These are phyloP conservation scores for Taxillus chinensis DNA, from an alignment of 164 flowering plant genomes.

Conservation along the genomic window DNA sequence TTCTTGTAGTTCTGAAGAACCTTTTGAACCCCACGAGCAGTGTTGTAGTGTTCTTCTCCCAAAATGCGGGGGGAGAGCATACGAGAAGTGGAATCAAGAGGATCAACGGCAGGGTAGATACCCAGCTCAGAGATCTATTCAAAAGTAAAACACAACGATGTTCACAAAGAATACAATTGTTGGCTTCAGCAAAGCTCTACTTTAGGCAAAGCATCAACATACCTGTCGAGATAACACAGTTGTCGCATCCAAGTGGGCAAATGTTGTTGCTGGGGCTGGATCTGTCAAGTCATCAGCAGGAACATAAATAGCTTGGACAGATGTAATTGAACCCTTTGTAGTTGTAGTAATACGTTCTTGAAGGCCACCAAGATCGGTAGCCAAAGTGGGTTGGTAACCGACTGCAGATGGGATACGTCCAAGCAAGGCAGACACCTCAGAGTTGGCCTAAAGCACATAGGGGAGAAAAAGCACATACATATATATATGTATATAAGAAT, in stretches of 20 bases:
- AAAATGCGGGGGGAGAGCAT: conserved; percentile 91
- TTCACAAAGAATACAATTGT: background rate
- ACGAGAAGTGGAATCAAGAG: conserved; percentile 92
- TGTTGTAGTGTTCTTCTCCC: conserved; percentile 91
- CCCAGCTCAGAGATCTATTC: conserved; percentile 98
- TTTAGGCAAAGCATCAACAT: background rate
- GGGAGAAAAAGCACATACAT: background rate
- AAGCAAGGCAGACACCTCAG: conserved; percentile 96
- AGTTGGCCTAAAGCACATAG: conserved; percentile 68
- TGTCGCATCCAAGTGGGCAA: conserved; percentile 99
- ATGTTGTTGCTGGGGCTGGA: conserved; percentile 99
- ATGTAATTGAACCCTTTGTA: conserved; percentile 93
- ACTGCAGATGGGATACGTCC: conserved; percentile 99
- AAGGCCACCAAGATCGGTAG: conserved; percentile 91
- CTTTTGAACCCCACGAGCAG: conserved; percentile 93
- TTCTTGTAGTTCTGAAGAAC: conserved; percentile 93
- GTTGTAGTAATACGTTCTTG: conserved; percentile 97
- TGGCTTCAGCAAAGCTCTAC: background rate
- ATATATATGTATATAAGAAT: background rate
- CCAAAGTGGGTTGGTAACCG: conserved; percentile 95
- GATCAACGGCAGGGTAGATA: conserved; percentile 97
- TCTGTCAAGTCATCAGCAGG: conserved; percentile 99
- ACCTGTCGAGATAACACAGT: conserved; percentile 96
- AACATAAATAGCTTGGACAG: conserved; percentile 94
- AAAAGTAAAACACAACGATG: conserved; percentile 4